phyloP scores from a whole-genome alignment of 805 yeast genomes.

The Wickerhamiella australiensis region DNA sequence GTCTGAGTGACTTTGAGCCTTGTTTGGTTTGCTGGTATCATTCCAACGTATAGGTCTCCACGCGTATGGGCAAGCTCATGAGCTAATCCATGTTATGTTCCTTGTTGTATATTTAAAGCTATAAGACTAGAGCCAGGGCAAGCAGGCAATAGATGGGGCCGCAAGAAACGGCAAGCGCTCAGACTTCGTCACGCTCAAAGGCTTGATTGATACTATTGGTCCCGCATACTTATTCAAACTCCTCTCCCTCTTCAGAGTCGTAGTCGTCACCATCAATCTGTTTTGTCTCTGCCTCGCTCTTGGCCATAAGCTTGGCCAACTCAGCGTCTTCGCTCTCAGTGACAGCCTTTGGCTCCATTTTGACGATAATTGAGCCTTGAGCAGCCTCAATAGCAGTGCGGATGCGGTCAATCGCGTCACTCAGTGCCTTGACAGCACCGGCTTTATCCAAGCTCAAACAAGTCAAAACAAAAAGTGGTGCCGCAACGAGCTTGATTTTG shows the following conservation, averaged over 20 bases:
- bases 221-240: slow-evolving; percentile 14
- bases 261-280: slow-evolving; percentile 72
- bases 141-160: too few species aligned
- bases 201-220: too few species aligned
- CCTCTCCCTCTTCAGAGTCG: slow-evolving; percentile 32
- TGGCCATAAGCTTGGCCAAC: slow-evolving; percentile 87
- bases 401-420: slow-evolving; percentile 67
- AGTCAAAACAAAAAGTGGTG: slow-evolving; percentile 88
- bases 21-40: too few species aligned
- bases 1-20: too few species aligned
- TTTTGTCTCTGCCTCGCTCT: slow-evolving; percentile 79
- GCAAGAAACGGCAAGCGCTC: too few species aligned
- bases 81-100: too few species aligned
- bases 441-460: slow-evolving; percentile 87
- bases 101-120: too few species aligned
- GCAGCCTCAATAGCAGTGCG: slow-evolving; percentile 52
- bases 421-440: slow-evolving; percentile 70
- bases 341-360: slow-evolving; percentile 98
- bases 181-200: too few species aligned
- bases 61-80: too few species aligned
- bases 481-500: slow-evolving; percentile 91
- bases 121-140: too few species aligned
- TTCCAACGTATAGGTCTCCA: too few species aligned
- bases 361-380: slow-evolving; percentile 82
- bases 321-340: slow-evolving; percentile 98